Evolutionary conservation across 139 green algal species (phyloP), one percentile per base, ranked within the genome.

Genomic region (Tetradesmus lagerheimii): DNA sequence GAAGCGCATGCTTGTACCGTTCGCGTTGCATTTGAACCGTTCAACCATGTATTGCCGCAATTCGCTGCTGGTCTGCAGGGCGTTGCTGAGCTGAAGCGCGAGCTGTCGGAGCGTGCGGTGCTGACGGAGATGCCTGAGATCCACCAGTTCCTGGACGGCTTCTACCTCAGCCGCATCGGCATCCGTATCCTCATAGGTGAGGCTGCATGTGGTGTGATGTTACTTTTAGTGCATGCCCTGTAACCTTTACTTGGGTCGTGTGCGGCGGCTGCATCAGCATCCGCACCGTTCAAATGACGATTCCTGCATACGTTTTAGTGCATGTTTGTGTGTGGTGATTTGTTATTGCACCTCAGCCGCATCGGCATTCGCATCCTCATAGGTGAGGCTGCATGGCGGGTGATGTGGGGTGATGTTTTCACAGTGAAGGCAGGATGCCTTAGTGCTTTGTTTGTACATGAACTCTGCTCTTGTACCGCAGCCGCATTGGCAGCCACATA

Each of bases 341-440:
- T n/a, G n/a, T n/a, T n/a, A n/a, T n/a, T n/a, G n/a, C n/a, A 99
- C 94, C 95, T 99, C 82, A 97, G 92, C 47, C 96, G 98, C 66
- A 99, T 99, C 62, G 98, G 98, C 82, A 99, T 99, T 77, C 98
- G 98, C 83, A 99, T 99, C 90, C 95, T 99, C 16, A 99, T 99
- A 64, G 97, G 95, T 94, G 86, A 34, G 85, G 37, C 4, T 1
- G 18, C 66, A 62, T 62, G 6, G 27, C 18, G 34, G 35, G 74
- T 18, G 0, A 38, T 78, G 4, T 27, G 12, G 29, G 31, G 25
- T n/a, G n/a, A n/a, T n/a, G n/a, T n/a, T n/a, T n/a, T n/a, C n/a
- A n/a, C n/a, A n/a, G n/a, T n/a, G n/a, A n/a, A n/a, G n/a, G n/a
- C n/a, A n/a, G n/a, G n/a, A n/a, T n/a, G n/a, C n/a, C n/a, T n/a